Evolutionary conservation across 169 alveolate species (phyloP), one percentile per base, ranked within the genome.

Genomic region (Plasmodium gonderi): DNA sequence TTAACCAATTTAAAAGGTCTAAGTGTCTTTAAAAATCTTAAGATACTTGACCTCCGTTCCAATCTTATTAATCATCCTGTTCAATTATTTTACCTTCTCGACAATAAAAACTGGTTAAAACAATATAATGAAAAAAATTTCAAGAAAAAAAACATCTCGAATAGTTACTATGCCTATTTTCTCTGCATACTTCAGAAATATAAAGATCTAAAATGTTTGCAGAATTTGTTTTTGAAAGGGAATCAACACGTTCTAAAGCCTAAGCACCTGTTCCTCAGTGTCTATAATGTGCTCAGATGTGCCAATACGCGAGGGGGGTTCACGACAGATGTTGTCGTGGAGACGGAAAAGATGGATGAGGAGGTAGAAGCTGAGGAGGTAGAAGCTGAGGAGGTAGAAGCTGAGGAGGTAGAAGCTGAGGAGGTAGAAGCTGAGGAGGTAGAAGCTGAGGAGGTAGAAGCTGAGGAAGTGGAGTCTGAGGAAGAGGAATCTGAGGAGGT

Each of bases 51-150:
- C 20, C 81, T 82, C 60, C 68, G 92, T 7, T 82, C 92, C 1
- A 82, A 82, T 67, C 45, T 82, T 0, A 82, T 82, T 68, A 82
- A 72, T 38, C 92, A 82, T 75, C 92, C 92, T 33, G 92, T 82
- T 5, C 92, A 82, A 82, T 47, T 82, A 3, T 82, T 82, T 47
- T 82, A 82, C 76, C 47, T 82, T 51, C 74, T 82, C 11, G 92
- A 82, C 26, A 82, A 82, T 17, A 47, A 82, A 26, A 68, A 82
- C n/a, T 82, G 92, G 92, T 47, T 82, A 11, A 82, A 82, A 42
- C 47, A 47, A 69, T 82, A 82, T 47, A 79, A 69, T 36, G 29
- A 69, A 20, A n/a, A 36, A 33, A 3, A 3, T 54, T 0, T 54
- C 14, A 54, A 31, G 26, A 54, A 3, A 17, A 31, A 54, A 11